phyloP scores from a whole-genome alignment of 139 green algal genomes.

The Ettlia oleoabundans region DNA sequence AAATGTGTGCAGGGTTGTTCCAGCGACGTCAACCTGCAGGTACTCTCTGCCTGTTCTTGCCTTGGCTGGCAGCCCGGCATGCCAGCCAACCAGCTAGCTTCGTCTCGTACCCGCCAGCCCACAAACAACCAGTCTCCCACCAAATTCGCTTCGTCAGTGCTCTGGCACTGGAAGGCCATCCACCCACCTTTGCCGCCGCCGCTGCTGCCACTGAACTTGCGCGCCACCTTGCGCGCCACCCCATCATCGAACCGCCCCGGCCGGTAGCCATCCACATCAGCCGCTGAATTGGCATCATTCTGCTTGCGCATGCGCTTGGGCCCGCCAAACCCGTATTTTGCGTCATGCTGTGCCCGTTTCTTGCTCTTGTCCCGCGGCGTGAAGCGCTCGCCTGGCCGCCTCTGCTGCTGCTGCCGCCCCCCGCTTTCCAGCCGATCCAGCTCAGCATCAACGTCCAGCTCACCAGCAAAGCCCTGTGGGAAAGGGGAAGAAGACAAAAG shows the following conservation, averaged over 20 bases:
- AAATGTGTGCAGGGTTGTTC: too few relatives aligned
- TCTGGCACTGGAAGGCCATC: too few relatives aligned
- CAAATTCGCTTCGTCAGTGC: too few relatives aligned
- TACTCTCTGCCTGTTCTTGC: too few relatives aligned
- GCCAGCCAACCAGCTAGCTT: too few relatives aligned
- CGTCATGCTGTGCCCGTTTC: constrained; percentile 64
- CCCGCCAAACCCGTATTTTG: constrained; percentile 91
- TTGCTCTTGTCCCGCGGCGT: constrained; percentile 47
- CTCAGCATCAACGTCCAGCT: constrained; percentile 80
- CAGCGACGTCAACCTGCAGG: too few relatives aligned
- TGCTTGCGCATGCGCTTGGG: constrained; percentile 86
- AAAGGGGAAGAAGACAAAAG: neutral
- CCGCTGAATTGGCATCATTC: constrained; percentile 86
- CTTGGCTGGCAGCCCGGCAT: too few relatives aligned
- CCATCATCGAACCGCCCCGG: constrained; percentile 41
- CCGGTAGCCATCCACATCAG: constrained; percentile 79
- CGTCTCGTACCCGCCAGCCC: too few relatives aligned
- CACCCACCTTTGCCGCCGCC: neutral
- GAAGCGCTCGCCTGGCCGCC: constrained; percentile 39
- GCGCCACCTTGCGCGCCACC: neutral
- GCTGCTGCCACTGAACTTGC: neutral
- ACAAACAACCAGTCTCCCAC: too few relatives aligned
- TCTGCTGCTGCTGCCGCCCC: constrained; percentile 26
- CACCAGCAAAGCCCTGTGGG: constrained; percentile 56
- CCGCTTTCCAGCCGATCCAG: constrained; percentile 51